These are phyloP conservation scores for Aureobasidium sp. DNA, from an alignment of 2,329 filamentous ascomycete genomes.

Conservation along the genomic window DNA sequence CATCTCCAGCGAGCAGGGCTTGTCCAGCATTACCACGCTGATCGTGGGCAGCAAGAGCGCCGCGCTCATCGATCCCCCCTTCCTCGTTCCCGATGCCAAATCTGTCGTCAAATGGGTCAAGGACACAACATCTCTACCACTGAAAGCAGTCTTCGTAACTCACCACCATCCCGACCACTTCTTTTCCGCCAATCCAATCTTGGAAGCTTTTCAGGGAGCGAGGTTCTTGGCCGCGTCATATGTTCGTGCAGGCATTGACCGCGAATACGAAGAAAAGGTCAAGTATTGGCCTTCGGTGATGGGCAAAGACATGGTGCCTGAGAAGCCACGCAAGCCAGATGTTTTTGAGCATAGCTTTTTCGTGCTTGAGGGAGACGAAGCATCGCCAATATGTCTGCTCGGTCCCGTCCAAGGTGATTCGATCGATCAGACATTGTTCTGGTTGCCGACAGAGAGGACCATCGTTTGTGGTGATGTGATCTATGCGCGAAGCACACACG, in stretches of 20 bases:
- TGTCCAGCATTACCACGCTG: constrained; percentile 26
- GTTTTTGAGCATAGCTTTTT: constrained; percentile 27
- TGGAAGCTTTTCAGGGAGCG: constrained; percentile 24
- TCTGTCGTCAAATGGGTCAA: constrained; percentile 27
- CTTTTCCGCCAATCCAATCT: constrained; percentile 23
- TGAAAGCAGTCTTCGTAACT: constrained; percentile 30
- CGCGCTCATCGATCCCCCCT: constrained; percentile 29
- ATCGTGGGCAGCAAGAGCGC: constrained; percentile 20
- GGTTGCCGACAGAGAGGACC: constrained; percentile 25
- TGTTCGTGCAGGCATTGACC: constrained; percentile 29
- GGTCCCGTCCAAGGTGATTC: constrained; percentile 30
- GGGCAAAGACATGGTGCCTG: constrained; percentile 26
- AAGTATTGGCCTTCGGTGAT: constrained; percentile 27
- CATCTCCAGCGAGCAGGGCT: constrained; percentile 22
- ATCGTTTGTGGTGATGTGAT: constrained; percentile 28
- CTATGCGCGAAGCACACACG: constrained; percentile 29
- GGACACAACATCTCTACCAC: constrained; percentile 20
- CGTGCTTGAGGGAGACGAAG: constrained; percentile 23
- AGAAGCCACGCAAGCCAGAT: constrained; percentile 24
- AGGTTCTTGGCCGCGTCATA: constrained; percentile 20
- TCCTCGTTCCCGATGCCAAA: constrained; percentile 28
- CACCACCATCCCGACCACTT: constrained; percentile 33
- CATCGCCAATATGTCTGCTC: constrained; percentile 24
- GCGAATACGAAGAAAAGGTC: constrained; percentile 31
- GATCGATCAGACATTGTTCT: constrained; percentile 25